phyloP scores from a whole-genome alignment of 2,329 filamentous ascomycete genomes.

The Coniochaeta sp. region DNA sequence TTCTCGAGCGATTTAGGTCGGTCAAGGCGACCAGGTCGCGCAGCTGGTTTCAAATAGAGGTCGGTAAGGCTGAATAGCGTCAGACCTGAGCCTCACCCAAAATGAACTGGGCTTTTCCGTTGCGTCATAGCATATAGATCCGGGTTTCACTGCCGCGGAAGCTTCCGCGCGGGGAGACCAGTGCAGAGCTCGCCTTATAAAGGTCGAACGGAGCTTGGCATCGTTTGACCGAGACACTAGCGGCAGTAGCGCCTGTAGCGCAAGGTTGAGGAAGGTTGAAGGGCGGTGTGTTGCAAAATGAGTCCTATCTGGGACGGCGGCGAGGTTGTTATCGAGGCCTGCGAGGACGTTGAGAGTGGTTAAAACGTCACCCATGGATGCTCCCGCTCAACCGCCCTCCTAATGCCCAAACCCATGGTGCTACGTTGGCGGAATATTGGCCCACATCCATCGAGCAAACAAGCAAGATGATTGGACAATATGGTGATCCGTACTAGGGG shows the following conservation, averaged over 20 bases:
- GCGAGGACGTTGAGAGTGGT: not conserved
- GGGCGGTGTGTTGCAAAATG: not conserved
- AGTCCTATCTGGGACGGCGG: not conserved
- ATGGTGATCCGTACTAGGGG: not conserved
- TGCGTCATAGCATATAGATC: not conserved
- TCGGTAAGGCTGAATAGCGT: not conserved
- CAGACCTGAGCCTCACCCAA: not conserved
- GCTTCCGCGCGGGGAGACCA: not conserved
- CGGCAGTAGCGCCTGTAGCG: not conserved
- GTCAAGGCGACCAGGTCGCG: not conserved
- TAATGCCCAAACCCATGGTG: too few relatives aligned
- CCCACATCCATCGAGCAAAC: not conserved
- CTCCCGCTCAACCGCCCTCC: not conserved
- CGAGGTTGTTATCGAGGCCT: not conserved
- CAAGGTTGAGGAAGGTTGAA: not conserved
- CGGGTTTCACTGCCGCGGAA: not conserved
- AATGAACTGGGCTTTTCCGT: not conserved
- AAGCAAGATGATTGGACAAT: not conserved
- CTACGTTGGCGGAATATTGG: too few relatives aligned
- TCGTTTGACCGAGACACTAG: not conserved
- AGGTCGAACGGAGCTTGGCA: not conserved
- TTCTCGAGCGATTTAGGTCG: not conserved
- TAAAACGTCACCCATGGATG: not conserved
- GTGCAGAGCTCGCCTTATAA: not conserved
- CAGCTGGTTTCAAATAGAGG: not conserved